Base-by-base conservation (phyloP, 1,139 yeast genomes). In the Nakaseomyces delphensis region DNA sequence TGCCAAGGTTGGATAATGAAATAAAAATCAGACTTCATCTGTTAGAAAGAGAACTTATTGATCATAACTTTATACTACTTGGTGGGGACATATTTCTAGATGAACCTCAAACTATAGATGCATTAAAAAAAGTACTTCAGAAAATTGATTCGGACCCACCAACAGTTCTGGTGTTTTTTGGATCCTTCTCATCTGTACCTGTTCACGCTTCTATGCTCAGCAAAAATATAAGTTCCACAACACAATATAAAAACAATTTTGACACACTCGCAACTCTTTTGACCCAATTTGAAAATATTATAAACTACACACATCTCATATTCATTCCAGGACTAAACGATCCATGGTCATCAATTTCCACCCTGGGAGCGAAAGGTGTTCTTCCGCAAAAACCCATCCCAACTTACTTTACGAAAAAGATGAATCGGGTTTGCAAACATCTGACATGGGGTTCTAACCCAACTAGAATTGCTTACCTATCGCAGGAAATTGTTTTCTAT, bases 291-390 rank as follows among this genome's bases (percentile, higher is more conserved):
- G 79, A 80, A 2, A 54, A 59, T 5, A 52, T 76, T 3, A 52
- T 66, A 11, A 55, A 65, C 10, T 61, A 65, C 24, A 69, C 76
- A 7, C 74, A 76, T 36, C 63, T 85, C 40, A 65, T 84, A 2
- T 74, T 91, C 47, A 68, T 89, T 1, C 96, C 97, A 0, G 97
- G 98, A 0, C 77, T 77, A 36, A 83, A 85, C 52, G 98, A 91
- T 60, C 96, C 96, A 0, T 91, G 97, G 97, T n/a, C 14, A 3
- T 77, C 93, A 0, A 70, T 81, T 38, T 74, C 73, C 41, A 74
- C 84, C 0, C 69, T 81, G 36, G 93, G 93, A 2, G 72, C 86
- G 0, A 68, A 77, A 18, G 69, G 82, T 35, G 63, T 74, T 9
- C 74, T 85, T 68, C 98, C 98, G 0, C 82, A 81, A 53, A 67